Evolutionary conservation across 768 basidiomycete genomes (phyloP), one percentile per base, ranked within the genome.

Genomic region (Pisolithus albus): DNA sequence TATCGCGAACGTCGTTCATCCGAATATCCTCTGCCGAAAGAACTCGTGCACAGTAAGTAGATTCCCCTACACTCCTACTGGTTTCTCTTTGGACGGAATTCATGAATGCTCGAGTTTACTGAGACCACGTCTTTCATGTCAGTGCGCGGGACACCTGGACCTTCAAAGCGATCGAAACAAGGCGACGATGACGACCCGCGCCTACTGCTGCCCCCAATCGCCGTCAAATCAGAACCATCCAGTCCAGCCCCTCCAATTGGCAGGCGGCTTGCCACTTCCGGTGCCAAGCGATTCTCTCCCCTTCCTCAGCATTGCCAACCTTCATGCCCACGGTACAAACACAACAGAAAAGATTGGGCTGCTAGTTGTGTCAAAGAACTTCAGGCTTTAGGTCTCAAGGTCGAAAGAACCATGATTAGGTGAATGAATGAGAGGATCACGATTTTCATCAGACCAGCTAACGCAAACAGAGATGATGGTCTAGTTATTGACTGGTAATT

Each of bases 401-500:
- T 52, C n/a, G 61, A 53, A 52, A 68, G 59, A 48, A 53, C 55
- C 28, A 30, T 64, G 19, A 51, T 70, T 32, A 63, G 66, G 66
- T 68, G 30, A 18, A 66, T 56, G 28, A 5, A 39, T 49, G 7
- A 40, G 18, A 49, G 43, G 13, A 32, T 42, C n/a, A 37, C 11
- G 10, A 26, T n/a, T 16, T 24, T 49, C 30, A 46, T 18, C 39
- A 38, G 8, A 18, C 21, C 36, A 7, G 46, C 30, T 8, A 48
- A 26, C 23, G 28, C 8, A 32, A 34, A 40, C 34, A 65, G 66
- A 45, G 66, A 64, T 18, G 68, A 67, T n/a, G 66, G 64, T 19
- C 47, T 67, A 46, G 49, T 58, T 24, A 54, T 67, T 24, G 68
- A 67, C 48, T 67, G 66, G 66, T 69, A 37, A 36, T 46, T 52